A percentile compares a stretch with the other conserved stretches of the same genome.
Conservation (phyloP, 139 green algal species). For the Tetraselmis striata region DNA sequence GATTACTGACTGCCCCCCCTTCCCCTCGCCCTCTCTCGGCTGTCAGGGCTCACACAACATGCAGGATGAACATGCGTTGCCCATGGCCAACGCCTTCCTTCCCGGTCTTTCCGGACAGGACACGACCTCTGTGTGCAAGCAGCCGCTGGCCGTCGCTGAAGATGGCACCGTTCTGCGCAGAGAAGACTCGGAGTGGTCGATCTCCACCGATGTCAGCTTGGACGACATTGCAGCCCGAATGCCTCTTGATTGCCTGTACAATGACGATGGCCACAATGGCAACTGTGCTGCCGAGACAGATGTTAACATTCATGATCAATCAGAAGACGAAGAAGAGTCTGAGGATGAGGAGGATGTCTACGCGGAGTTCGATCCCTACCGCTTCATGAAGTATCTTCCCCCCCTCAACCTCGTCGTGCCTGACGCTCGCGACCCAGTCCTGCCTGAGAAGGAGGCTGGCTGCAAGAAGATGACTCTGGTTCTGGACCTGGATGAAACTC, state of each 20-base stretch:
- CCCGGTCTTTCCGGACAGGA: no score
- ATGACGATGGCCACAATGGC: background rate
- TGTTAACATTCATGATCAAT: no score
- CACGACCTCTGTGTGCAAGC: no score
- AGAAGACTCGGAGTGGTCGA: background rate
- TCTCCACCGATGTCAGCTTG: background rate
- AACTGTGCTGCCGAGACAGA: no score
- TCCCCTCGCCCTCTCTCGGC: no score
- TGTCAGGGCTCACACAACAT: no score
- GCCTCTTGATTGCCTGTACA: background rate
- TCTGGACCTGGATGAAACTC: conserved; percentile 53
- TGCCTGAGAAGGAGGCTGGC: conserved; percentile 36
- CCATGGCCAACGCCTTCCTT: no score
- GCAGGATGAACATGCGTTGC: no score
- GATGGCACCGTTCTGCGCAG: no score
- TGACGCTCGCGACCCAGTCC: conserved; percentile 23
- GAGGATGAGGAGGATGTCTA: conserved; percentile 44
- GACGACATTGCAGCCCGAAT: background rate
- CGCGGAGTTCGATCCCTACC: conserved; percentile 72
- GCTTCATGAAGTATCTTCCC: conserved; percentile 70
- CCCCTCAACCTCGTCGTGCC: conserved; percentile 39
- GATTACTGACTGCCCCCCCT: no score
- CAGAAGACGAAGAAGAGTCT: conserved; percentile 22
- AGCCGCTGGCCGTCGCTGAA: no score
- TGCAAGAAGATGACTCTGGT: conserved; percentile 43